Evolutionary conservation across 805 yeast genomes (phyloP).

Genomic region (Kodamaea hsintzibuensis): DNA sequence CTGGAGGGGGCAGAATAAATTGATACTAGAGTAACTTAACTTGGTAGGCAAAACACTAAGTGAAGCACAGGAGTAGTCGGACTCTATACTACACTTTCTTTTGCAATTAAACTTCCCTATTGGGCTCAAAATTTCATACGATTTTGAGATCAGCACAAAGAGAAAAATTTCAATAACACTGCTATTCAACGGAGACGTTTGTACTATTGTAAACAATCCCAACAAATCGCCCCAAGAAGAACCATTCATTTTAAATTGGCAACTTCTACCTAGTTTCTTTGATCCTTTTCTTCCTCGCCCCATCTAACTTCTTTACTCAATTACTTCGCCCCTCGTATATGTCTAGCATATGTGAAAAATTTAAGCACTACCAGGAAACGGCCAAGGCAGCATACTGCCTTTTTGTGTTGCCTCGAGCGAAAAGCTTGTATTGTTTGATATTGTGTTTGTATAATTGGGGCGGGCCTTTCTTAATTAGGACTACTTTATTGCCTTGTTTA

Average conservation of each 20-base stretch:
- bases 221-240: background rate
- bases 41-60: too few relatives aligned
- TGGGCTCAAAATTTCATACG: constrained; percentile 2
- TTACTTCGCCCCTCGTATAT: background rate
- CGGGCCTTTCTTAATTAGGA: background rate
- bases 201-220: background rate
- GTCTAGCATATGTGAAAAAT: background rate
- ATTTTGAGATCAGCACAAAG: background rate
- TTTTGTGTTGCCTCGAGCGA: background rate
- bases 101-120: background rate
- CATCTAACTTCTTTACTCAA: background rate
- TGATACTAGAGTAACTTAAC: too few relatives aligned
- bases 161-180: background rate
- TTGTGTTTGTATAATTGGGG: background rate
- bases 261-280: background rate
- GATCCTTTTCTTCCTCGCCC: background rate
- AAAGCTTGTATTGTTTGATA: background rate
- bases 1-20: too few relatives aligned
- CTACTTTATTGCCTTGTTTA: background rate
- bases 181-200: background rate
- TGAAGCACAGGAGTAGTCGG: background rate
- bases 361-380: background rate
- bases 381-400: background rate
- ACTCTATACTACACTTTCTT: background rate
- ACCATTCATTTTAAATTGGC: background rate